Evolutionary conservation across 805 yeast species (phyloP), one percentile per base, ranked within the genome.

Genomic region (Torulaspora franciscae): DNA sequence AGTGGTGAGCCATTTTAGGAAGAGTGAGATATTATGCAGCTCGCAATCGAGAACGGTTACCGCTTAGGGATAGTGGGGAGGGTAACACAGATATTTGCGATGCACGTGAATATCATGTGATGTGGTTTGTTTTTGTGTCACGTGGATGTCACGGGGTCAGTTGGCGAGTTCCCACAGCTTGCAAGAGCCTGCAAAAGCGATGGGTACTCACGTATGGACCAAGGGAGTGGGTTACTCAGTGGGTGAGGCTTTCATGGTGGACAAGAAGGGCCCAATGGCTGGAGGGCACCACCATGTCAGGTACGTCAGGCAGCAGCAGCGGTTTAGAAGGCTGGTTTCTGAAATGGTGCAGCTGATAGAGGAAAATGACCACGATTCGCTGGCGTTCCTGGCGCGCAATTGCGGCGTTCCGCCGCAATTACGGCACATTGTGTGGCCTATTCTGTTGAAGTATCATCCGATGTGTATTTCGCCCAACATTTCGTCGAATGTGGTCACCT

Each of bases 351-450:
- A 71, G 34, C 80, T 79, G 54, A 63, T 89, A 4, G 69, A 67
- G 38, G 70, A 72, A 13, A 77, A 77, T 46, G 85, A 90, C 58
- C 81, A 81, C 46, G 80, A 81, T 38, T 86, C 89, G 0, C 66
- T 90, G 37, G 95, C 97, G 1, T 70, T 79, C 51, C 65, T 90
- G 6, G 91, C 95, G 4, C 74, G 96, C 50, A 89, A 83, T 52
- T 71, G 80, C 45, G 97, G 98, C 3, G 71, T 89, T 23, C 97
- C 97, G 1, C 91, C 95, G 1, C 75, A 80, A 45, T 69, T 88
- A 43, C 73, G 98, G 48, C 80, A 79, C 52, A 71, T 75, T 45
- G 84, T 86, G 6, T 90, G 97, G 97, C 96, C 96, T 1, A 66
- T 86, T 3, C 64, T 90, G 40, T 65, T 90, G 46, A 81, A 81